Evolutionary conservation across 352 stramenopile genomes (phyloP), one percentile per base, ranked within the genome.

Genomic region (Phytophthora sp.): DNA sequence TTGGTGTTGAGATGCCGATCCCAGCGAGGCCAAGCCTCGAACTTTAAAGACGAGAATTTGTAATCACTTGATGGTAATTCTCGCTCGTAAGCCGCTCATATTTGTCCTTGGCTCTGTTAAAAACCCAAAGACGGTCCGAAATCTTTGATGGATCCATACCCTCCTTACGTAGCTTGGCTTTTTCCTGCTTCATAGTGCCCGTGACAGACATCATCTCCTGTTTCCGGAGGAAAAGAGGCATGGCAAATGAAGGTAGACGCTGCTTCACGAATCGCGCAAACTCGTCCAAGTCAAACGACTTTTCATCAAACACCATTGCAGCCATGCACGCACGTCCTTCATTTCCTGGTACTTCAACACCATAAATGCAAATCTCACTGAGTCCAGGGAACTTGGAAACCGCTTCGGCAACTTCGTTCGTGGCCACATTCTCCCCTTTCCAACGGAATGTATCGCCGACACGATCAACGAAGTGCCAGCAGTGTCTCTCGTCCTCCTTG

Each of bases 341-440:
- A 38, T 79, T 77, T 15, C 80, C 80, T 1, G 87, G 88, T 24
- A 96, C 82, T 27, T 82, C 53, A 4, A 92, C 84, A 15, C 84
- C 82, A 42, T 94, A 91, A 38, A 94, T 74, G 53, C 84, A 92
- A n/a, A 91, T 76, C 23, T 92, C 84, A 20, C 81, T 79, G 42
- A 97, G 65, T 1, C 82, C 84, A 1, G 82, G 74, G 53, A 95
- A 96, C 51, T 82, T 72, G 26, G 80, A 83, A 18, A 98, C 67
- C 2, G 84, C 84, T 38, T 95, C 76, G 0, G 82, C 75, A 8
- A 98, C 90, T 64, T 98, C 90, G 45, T 88, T 95, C 2, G 92
- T 98, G 34, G 88, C 84, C 13, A 97, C 89, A 54, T 98, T 98
- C 55, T 98, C 92, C 20, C 93, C 93, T 49, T 98, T 98, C 90